Conservation (phyloP, 192 early-diverging fungal genomes). For the Rhizophagus prolifer region DNA sequence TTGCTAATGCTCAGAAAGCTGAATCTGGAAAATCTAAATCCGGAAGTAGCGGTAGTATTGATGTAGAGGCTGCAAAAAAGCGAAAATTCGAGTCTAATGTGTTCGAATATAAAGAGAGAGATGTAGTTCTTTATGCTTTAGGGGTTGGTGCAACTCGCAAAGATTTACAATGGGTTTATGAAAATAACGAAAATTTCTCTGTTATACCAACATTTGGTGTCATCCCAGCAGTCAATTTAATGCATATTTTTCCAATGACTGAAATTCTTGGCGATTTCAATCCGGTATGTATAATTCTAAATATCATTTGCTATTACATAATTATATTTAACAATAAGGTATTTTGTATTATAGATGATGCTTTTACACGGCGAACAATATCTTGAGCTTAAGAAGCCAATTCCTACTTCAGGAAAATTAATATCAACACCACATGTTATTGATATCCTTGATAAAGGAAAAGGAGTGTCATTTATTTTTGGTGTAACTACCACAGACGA, state of each 20-base stretch:
- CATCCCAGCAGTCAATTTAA: constrained; percentile 51
- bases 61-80: constrained; percentile 66
- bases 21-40: constrained; percentile 37
- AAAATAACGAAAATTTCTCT: constrained; percentile 80
- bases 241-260: constrained; percentile 65
- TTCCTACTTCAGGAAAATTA: constrained; percentile 83
- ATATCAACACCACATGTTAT: constrained; percentile 74
- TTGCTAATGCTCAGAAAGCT: constrained; percentile 57
- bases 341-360: constrained; percentile 77
- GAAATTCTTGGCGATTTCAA: constrained; percentile 78
- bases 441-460: constrained; percentile 97
- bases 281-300: too few species aligned
- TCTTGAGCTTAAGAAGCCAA: constrained; percentile 79
- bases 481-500: constrained; percentile 82
- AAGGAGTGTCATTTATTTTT: constrained; percentile 79
- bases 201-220: constrained; percentile 93
- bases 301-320: too few species aligned
- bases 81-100: constrained; percentile 49
- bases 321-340: not conserved
- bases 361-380: constrained; percentile 99
- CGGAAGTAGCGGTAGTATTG: constrained; percentile 41
- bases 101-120: constrained; percentile 83
- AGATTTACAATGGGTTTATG: constrained; percentile 91
- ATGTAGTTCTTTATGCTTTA: constrained; percentile 91
- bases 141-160: constrained; percentile 88